These are phyloP conservation scores for Vanilla planifolia DNA, from an alignment of 106 monocot species.

Conservation along the genomic window DNA sequence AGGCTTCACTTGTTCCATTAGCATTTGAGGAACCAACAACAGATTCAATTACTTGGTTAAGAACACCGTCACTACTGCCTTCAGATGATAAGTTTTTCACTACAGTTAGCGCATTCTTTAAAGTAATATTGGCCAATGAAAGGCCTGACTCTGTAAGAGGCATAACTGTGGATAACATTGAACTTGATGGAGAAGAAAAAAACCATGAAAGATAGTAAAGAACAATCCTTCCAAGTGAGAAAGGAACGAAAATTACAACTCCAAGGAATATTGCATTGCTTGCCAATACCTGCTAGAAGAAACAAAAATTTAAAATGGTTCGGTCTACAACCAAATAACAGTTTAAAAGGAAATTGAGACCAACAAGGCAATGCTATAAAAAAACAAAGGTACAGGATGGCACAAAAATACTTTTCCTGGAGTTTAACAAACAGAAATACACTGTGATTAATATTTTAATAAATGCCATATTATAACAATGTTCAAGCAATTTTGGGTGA, in stretches of 20 bases:
- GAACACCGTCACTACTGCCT: conserved; percentile 35
- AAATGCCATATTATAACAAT: too few species aligned
- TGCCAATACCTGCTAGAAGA: conserved; percentile 68
- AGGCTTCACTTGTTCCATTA: conserved; percentile 28
- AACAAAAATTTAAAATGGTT: conserved; percentile 2
- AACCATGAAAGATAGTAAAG: conserved; percentile 83
- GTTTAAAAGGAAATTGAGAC: not conserved
- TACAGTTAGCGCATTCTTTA: conserved; percentile 65
- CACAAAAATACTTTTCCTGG: too few species aligned
- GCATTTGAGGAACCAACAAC: conserved; percentile 47
- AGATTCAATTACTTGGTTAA: conserved; percentile 44
- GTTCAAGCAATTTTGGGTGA: too few species aligned
- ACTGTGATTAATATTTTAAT: too few species aligned
- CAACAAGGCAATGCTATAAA: not conserved
- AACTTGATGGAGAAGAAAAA: conserved; percentile 60
- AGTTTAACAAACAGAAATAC: too few species aligned
- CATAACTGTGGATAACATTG: conserved; percentile 54
- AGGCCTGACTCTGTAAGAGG: conserved; percentile 69
- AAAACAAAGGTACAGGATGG: too few species aligned
- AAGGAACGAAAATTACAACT: conserved; percentile 85
- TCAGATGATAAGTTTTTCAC: conserved; percentile 70
- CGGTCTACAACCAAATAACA: not conserved
- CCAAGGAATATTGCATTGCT: conserved; percentile 98
- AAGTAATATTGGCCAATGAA: conserved; percentile 67
- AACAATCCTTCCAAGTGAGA: conserved; percentile 83